phyloP scores from a whole-genome alignment of 2,329 filamentous ascomycete genomes.

The Coniochaeta hoffmannii region DNA sequence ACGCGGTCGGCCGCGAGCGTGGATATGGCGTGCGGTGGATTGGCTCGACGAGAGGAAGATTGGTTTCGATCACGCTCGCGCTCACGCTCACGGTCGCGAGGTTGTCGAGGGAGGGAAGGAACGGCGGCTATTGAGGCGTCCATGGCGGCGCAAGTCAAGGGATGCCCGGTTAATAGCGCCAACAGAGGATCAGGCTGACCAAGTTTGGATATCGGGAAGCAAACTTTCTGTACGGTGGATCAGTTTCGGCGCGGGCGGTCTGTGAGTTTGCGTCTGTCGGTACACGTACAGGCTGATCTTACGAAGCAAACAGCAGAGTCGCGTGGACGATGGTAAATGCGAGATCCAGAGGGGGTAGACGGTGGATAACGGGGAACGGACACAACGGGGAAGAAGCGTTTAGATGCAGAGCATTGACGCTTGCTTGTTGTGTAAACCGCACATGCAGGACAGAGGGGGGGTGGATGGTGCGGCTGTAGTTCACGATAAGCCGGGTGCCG shows the following conservation, averaged over 20 bases:
- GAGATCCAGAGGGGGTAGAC: neutral
- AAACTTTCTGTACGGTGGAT: neutral
- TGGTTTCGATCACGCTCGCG: conserved; percentile 7
- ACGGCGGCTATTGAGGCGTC: conserved; percentile 12
- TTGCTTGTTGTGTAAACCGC: neutral
- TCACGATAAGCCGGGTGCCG: neutral
- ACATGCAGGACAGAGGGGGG: neutral
- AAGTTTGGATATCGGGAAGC: neutral
- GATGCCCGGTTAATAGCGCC: conserved; percentile 1
- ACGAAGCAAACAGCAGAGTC: neutral
- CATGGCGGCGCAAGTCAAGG: conserved; percentile 12
- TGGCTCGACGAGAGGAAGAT: conserved; percentile 7
- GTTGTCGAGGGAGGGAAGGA: conserved; percentile 14
- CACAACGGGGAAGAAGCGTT: neutral
- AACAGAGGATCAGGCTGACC: neutral
- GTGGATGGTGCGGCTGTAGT: neutral
- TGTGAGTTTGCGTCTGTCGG: neutral
- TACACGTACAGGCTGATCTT: neutral
- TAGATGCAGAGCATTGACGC: conserved; percentile 3
- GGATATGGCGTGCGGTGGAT: conserved; percentile 10
- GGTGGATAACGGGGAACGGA: neutral
- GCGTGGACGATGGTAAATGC: neutral
- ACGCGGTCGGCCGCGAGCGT: conserved; percentile 11
- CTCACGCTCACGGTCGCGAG: conserved; percentile 15
- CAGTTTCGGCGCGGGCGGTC: conserved; percentile 1